Evolutionary conservation across 2,329 filamentous ascomycete species (phyloP), one percentile per base, ranked within the genome.

Genomic region (Aspergillus fijiensis): DNA sequence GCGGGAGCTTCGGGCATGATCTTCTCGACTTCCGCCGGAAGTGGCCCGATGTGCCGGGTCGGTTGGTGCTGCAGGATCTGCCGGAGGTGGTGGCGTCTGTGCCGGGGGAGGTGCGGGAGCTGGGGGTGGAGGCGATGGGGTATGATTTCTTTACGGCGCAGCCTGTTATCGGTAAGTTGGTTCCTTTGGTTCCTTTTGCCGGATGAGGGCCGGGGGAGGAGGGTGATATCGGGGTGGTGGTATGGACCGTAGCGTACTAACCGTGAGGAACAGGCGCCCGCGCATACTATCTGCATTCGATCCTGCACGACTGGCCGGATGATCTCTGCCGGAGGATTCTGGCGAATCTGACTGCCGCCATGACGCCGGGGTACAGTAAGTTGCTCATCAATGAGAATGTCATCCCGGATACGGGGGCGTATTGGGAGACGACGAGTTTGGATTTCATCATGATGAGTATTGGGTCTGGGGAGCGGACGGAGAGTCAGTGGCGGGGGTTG

Each of bases 1-100:
- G 78, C 9, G 80, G 79, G 3, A 70, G 72, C 33, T 53, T 74
- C 0, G 79, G 80, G 5, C 77, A 81, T 59, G 75, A 81, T 60
- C 58, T 80, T 5, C 62, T 65, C 2, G 70, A 77, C 45, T 76
- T 82, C 58, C 70, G 55, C 2, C 62, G 65, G 0, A 75, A 77
- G 51, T 75, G 76, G 60, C 75, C 79, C 0, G 54, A 73, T 0
- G 66, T 71, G 0, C 74, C 76, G 0, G 81, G 82, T 1, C 70
- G 74, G 4, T 66, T 84, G 2, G 67, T 85, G 0, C 69, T 85
- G 0, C 81, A 85, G 63, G 83, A 85, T 61, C 70, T 80, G 5
- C 74, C 77, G 0, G 67, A 72, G 2, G 78, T 83, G 49, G 60
- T 72, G 19, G 58, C 55, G 5, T 49, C 58, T 5, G 66, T 68